Conservation (phyloP, 2,329 filamentous ascomycete genomes). For the Alternaria alternata region DNA sequence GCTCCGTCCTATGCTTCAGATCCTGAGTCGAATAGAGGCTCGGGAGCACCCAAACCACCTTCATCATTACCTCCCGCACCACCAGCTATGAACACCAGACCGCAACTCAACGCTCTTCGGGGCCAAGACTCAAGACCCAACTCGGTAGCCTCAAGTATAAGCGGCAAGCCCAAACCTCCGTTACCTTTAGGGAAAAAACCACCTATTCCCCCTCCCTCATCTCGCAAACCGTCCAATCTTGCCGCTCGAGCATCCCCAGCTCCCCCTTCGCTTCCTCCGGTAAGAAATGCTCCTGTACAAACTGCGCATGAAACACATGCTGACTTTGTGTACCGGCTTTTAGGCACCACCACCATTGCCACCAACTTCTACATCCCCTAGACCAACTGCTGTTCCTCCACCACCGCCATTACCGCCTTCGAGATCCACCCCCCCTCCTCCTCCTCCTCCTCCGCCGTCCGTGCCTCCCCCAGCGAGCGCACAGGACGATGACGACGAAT, state of each 20-base stretch:
- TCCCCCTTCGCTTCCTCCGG: constrained; percentile 53
- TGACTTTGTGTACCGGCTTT: background rate
- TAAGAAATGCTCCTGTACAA: background rate
- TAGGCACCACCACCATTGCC: constrained; percentile 47
- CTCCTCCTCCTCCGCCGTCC: constrained; percentile 33
- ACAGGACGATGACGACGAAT: constrained; percentile 34
- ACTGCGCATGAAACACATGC: background rate
- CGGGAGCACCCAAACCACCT: constrained; percentile 60
- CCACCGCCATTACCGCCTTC: constrained; percentile 23
- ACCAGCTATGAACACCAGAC: constrained; percentile 60
- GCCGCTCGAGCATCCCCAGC: constrained; percentile 53
- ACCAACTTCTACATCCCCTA: constrained; percentile 41
- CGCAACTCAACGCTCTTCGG: constrained; percentile 68
- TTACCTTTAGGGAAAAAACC: constrained; percentile 80
- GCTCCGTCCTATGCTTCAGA: constrained; percentile 81
- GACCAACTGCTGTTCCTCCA: constrained; percentile 22
- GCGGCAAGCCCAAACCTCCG: constrained; percentile 71
- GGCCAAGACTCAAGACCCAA: constrained; percentile 63
- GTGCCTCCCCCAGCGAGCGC: constrained; percentile 55
- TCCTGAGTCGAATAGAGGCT: constrained; percentile 67
- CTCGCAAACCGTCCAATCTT: constrained; percentile 65
- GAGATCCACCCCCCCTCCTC: constrained; percentile 33
- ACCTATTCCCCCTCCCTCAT: constrained; percentile 64
- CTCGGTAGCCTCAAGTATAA: constrained; percentile 67
- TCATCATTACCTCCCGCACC: constrained; percentile 59